phyloP scores from a whole-genome alignment of 1,284 basidiomycete genomes.

The Heterobasidion parviporum region DNA sequence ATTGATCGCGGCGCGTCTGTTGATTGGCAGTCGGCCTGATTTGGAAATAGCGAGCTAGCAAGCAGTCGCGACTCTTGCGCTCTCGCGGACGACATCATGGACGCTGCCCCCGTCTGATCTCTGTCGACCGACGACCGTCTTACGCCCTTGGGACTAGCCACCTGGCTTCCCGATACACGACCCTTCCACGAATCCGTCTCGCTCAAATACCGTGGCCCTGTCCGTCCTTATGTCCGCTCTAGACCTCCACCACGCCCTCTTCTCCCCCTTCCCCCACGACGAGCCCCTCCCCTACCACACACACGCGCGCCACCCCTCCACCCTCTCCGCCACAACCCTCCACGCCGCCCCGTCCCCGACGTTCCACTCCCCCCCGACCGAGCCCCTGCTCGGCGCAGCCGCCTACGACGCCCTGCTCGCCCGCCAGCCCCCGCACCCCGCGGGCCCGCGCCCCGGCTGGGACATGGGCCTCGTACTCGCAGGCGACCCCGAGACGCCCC shows the following conservation, averaged over 20 bases:
- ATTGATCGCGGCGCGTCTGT: no score
- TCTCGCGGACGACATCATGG: no score
- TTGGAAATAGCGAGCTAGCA: no score
- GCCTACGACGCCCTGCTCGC: slow-evolving; percentile 40
- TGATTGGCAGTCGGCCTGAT: no score
- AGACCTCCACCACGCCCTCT: slow-evolving; percentile 3
- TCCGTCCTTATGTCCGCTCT: slow-evolving; percentile 3
- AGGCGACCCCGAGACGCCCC: slow-evolving; percentile 28
- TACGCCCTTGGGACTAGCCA: no score
- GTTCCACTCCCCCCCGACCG: slow-evolving; percentile 40
- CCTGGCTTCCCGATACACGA: no score
- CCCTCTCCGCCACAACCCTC: slow-evolving; percentile 41
- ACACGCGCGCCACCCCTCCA: slow-evolving; percentile 22
- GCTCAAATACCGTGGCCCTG: no score
- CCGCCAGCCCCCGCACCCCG: slow-evolving; percentile 34
- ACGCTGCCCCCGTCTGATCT: no score
- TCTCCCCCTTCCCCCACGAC: slow-evolving; percentile 1
- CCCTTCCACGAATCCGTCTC: no score
- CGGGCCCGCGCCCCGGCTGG: slow-evolving; percentile 25
- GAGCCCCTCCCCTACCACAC: background rate
- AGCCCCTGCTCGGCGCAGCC: slow-evolving; percentile 35
- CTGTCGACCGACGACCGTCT: no score
- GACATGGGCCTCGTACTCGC: slow-evolving; percentile 30
- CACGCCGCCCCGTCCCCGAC: slow-evolving; percentile 30
- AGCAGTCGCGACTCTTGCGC: no score